Conservation (phyloP, 139 green algal species). For the Pedinophyceae sp. region DNA sequence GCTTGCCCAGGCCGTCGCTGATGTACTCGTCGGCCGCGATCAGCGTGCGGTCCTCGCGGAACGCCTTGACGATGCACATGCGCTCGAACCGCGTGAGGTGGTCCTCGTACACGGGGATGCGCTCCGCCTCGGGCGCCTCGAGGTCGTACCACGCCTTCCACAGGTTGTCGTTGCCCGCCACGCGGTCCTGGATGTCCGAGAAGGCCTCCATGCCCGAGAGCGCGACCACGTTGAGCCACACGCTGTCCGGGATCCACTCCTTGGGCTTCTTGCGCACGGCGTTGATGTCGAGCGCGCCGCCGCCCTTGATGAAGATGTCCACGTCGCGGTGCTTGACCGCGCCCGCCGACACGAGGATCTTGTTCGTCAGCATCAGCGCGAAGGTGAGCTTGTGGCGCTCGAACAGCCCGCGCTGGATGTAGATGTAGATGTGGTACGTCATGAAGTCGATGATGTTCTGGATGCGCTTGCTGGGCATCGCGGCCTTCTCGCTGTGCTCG, state of each 20-base stretch:
- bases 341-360: slow-evolving; percentile 48
- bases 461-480: slow-evolving; percentile 80
- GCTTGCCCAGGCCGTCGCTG: slow-evolving; percentile 57
- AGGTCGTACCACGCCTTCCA: slow-evolving; percentile 84
- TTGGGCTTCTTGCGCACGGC: slow-evolving; percentile 71
- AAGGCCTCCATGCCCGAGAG: slow-evolving; percentile 38
- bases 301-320: slow-evolving; percentile 78
- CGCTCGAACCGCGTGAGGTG: slow-evolving; percentile 74
- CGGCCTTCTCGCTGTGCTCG: slow-evolving; percentile 60
- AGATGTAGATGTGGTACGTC: slow-evolving; percentile 81
- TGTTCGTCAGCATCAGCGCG: slow-evolving; percentile 79
- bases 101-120: slow-evolving; percentile 73
- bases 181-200: slow-evolving; percentile 40
- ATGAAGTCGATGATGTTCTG: slow-evolving; percentile 85
- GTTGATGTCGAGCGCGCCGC: slow-evolving; percentile 64
- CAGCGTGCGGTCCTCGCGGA: slow-evolving; percentile 79
- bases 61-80: slow-evolving; percentile 79
- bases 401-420: slow-evolving; percentile 85
- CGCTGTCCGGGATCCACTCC: slow-evolving; percentile 73
- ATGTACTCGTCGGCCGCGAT: slow-evolving; percentile 73
- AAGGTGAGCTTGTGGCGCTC: slow-evolving; percentile 93
- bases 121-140: slow-evolving; percentile 64
- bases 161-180: slow-evolving; percentile 64
- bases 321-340: slow-evolving; percentile 37
- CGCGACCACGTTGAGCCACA: slow-evolving; percentile 74